A percentile compares a stretch with the other conserved stretches of the same genome.
Conservation (phyloP, 1,284 basidiomycete species). For the Schizophyllum amplum region DNA sequence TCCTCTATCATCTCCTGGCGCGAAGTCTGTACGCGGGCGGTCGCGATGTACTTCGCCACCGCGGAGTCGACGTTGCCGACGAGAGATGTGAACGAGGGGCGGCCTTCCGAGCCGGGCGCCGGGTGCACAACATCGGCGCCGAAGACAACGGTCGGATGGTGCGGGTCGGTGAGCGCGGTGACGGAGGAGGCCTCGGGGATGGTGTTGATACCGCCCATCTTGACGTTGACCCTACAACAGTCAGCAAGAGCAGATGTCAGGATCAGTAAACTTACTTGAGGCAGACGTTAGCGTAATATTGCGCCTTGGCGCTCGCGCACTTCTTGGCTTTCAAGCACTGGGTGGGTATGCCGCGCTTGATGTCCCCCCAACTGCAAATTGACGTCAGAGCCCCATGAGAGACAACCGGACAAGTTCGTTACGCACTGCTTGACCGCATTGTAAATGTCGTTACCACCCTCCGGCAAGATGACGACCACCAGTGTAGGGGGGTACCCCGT, state of each 20-base stretch:
- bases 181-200: conserved; percentile 35
- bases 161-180: conserved; percentile 30
- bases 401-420: neutral
- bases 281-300: conserved; percentile 45
- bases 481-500: conserved; percentile 3
- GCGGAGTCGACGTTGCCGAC: conserved; percentile 69
- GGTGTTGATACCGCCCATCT: conserved; percentile 41
- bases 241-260: neutral
- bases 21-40: conserved; percentile 57
- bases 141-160: conserved; percentile 45
- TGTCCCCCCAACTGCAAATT: conserved; percentile 12
- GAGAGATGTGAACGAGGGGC: conserved; percentile 69
- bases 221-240: conserved; percentile 32
- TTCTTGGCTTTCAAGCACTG: conserved; percentile 38
- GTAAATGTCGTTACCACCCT: conserved; percentile 66
- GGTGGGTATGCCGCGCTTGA: conserved; percentile 34
- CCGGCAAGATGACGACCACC: conserved; percentile 37
- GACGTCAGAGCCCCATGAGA: neutral
- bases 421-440: conserved; percentile 53
- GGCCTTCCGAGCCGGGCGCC: conserved; percentile 45
- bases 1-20: conserved; percentile 71
- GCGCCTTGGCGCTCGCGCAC: conserved; percentile 31
- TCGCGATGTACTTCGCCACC: conserved; percentile 46
- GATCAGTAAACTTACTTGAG: conserved; percentile 32
- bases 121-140: conserved; percentile 24